Evolutionary conservation across 2,329 filamentous ascomycete genomes (phyloP).

Genomic region (Epichloe glyceriae): DNA sequence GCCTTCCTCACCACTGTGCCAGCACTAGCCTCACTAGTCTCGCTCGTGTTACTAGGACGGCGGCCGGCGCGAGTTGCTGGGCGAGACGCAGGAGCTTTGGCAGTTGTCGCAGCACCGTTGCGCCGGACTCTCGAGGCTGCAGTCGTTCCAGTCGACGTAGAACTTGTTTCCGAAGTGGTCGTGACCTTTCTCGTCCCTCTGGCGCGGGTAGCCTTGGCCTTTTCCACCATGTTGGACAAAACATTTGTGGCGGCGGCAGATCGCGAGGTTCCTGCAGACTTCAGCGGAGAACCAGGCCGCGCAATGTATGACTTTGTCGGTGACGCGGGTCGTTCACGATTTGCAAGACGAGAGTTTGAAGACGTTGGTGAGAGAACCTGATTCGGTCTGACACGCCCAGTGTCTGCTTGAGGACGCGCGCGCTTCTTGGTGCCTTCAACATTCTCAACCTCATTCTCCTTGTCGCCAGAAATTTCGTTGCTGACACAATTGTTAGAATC

Average conservation of each 20-base stretch:
- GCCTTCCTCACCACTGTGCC: slow-evolving; percentile 51
- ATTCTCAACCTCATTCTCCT: slow-evolving; percentile 56
- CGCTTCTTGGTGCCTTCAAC: slow-evolving; percentile 60
- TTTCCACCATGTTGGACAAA: slow-evolving; percentile 45
- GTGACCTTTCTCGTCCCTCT: slow-evolving; percentile 34
- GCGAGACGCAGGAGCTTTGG: slow-evolving; percentile 21
- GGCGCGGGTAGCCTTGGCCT: slow-evolving; percentile 42
- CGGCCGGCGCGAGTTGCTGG: slow-evolving; percentile 34
- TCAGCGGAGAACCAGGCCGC: slow-evolving; percentile 49
- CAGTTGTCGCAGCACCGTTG: slow-evolving; percentile 20
- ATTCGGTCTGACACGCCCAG: slow-evolving; percentile 27
- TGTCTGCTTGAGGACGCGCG: slow-evolving; percentile 30
- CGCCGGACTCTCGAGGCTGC: slow-evolving; percentile 21
- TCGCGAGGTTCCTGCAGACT: slow-evolving; percentile 31
- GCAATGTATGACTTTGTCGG: slow-evolving; percentile 44
- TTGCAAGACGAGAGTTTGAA: slow-evolving; percentile 57
- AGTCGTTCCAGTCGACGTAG: slow-evolving; percentile 25
- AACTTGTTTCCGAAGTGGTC: slow-evolving; percentile 29
- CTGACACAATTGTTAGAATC: slow-evolving; percentile 27
- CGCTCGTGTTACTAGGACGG: slow-evolving; percentile 46
- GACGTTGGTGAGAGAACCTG: slow-evolving; percentile 72
- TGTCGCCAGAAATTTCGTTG: slow-evolving; percentile 54
- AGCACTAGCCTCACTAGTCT: slow-evolving; percentile 50
- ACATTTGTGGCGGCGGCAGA: slow-evolving; percentile 29
- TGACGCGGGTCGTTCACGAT: slow-evolving; percentile 35